A percentile compares a stretch with the other conserved stretches of the same genome.
phyloP scores from a whole-genome alignment of 768 basidiomycete genomes.

The Tricholoma hemisulphureum region DNA sequence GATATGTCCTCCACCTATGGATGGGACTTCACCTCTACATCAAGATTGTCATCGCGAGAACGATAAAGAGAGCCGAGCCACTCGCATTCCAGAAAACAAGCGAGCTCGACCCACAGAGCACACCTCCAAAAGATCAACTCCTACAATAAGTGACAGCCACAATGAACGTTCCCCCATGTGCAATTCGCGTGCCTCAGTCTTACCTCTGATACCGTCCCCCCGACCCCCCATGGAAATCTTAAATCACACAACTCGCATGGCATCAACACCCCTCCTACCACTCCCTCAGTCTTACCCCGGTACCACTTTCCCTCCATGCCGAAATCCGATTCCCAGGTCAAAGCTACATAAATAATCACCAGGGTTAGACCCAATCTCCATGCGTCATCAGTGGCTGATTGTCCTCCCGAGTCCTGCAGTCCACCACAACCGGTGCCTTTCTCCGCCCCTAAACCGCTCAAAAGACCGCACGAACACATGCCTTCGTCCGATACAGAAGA shows the following conservation, averaged over 20 bases:
- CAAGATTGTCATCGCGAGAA: constrained; percentile 3
- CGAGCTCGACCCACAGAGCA: constrained; percentile 5
- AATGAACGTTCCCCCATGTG: not conserved
- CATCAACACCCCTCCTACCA: constrained; percentile 1
- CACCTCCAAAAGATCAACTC: not conserved
- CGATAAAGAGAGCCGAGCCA: constrained; percentile 28
- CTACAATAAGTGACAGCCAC: constrained; percentile 6
- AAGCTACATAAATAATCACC: constrained; percentile 20
- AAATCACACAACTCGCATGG: constrained; percentile 8
- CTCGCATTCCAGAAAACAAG: constrained; percentile 9
- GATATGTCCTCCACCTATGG: constrained; percentile 7
- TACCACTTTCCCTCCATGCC: too few relatives aligned
- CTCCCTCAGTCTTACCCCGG: constrained; percentile 23
- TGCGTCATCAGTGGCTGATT: not conserved
- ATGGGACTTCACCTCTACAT: not conserved
- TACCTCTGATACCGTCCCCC: too few relatives aligned
- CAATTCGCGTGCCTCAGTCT: too few relatives aligned
- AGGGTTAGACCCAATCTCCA: constrained; percentile 11
- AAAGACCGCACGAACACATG: constrained; percentile 11
- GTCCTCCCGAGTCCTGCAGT: not conserved
- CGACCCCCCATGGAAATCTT: too few relatives aligned
- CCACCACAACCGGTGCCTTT: constrained; percentile 1
- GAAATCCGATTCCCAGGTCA: constrained; percentile 7
- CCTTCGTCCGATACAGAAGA: constrained; percentile 40
- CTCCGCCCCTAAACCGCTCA: not conserved